A percentile compares a stretch with the other conserved stretches of the same genome.
Evolutionary conservation across 139 green algal genomes (phyloP).

Genomic region (Gonium pectorale): DNA sequence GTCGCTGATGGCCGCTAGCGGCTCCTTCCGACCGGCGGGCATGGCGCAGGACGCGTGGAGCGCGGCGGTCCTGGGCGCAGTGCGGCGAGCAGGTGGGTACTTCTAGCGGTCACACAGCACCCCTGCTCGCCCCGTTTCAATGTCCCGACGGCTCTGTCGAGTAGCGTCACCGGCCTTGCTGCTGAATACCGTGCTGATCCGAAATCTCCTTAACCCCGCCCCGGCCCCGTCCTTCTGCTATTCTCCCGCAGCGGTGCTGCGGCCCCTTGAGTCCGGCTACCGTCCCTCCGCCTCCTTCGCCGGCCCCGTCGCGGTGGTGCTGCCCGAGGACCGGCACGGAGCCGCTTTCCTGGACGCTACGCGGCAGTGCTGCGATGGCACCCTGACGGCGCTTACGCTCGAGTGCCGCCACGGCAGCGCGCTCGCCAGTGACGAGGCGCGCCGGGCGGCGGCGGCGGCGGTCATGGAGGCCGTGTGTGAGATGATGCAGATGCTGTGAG

Average conservation of each 20-base stretch:
- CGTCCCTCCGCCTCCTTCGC: conserved; percentile 37
- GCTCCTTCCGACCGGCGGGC: neutral
- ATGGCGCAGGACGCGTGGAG: neutral
- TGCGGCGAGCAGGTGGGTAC: conserved; percentile 12
- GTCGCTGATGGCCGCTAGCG: neutral
- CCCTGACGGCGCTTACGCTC: conserved; percentile 50
- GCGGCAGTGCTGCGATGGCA: conserved; percentile 25
- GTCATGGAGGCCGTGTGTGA: conserved; percentile 52
- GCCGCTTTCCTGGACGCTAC: conserved; percentile 63
- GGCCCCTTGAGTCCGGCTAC: conserved; percentile 5
- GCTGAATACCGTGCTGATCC: no score
- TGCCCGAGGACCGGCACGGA: conserved; percentile 70
- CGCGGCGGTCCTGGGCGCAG: neutral
- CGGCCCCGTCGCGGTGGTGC: conserved; percentile 68
- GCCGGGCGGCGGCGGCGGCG: conserved; percentile 24
- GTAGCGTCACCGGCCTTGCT: no score
- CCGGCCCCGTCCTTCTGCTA: neutral
- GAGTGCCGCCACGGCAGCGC: conserved; percentile 51
- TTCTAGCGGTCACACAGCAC: no score
- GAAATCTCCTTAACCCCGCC: no score
- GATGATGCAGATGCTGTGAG: conserved; percentile 60
- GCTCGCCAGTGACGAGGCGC: conserved; percentile 13
- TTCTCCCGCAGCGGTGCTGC: neutral
- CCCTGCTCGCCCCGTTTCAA: no score
- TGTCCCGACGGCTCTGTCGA: no score